These are phyloP conservation scores for Aquilaria yunnanensis DNA, from an alignment of 345 rosid species.

Conservation along the genomic window DNA sequence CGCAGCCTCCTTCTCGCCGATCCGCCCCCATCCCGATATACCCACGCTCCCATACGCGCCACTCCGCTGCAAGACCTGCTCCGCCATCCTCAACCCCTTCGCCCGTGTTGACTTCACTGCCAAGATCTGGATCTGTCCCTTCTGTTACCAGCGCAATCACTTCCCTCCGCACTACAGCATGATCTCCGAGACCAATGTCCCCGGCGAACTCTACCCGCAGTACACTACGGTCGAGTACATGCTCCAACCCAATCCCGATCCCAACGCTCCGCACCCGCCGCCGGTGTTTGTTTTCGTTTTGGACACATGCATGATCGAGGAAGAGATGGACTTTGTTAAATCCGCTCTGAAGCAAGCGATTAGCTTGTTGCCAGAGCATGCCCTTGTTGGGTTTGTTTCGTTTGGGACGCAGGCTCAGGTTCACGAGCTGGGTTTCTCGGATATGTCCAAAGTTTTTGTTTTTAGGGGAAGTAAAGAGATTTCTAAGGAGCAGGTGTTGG, in stretches of 20 bases:
- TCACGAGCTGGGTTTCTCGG: constrained; percentile 89
- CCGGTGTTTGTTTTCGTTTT: constrained; percentile 83
- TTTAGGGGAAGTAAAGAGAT: constrained; percentile 86
- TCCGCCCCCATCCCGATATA: constrained; percentile 71
- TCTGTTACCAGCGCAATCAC: constrained; percentile 74
- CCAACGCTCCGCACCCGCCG: constrained; percentile 22
- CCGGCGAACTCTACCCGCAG: constrained; percentile 87
- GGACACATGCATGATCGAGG: constrained; percentile 96
- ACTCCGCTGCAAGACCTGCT: constrained; percentile 82
- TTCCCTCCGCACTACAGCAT: constrained; percentile 75
- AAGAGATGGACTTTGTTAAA: constrained; percentile 71
- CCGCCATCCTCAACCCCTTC: constrained; percentile 60
- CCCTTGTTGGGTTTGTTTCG: constrained; percentile 92
- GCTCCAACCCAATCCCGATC: constrained; percentile 40
- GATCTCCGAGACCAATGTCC: constrained; percentile 86
- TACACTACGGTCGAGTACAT: constrained; percentile 76
- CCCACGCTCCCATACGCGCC: constrained; percentile 86
- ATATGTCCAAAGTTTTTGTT: constrained; percentile 89
- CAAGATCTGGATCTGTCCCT: constrained; percentile 99
- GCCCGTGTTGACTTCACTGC: constrained; percentile 76
- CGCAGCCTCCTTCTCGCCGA: constrained; percentile 87
- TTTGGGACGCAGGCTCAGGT: constrained; percentile 98
- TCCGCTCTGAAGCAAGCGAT: constrained; percentile 84
- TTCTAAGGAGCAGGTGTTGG: constrained; percentile 78
- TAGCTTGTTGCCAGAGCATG: constrained; percentile 89